Conservation (phyloP, 2,329 filamentous ascomycete genomes). For the Lecanicillium sp. region DNA sequence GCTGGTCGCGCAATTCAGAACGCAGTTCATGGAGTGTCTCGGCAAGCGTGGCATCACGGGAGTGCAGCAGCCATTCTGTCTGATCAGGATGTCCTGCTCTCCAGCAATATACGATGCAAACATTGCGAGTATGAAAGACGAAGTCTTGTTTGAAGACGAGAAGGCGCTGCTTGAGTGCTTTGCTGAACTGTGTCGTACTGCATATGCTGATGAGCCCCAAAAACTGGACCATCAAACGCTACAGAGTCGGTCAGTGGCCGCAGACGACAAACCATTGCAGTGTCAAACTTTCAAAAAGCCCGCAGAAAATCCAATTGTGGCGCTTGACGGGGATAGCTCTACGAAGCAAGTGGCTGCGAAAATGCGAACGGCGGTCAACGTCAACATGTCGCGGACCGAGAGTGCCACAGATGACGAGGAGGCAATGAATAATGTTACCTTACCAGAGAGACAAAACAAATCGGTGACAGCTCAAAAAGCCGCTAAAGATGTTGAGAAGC, state of each 20-base stretch:
- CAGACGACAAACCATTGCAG: too few species aligned
- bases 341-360: constrained; percentile 7
- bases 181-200: constrained; percentile 9
- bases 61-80: constrained; percentile 47
- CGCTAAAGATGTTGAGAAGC: too few species aligned
- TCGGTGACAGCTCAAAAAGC: too few species aligned
- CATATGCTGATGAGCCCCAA: background rate
- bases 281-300: too few species aligned
- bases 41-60: background rate
- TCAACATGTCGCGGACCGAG: constrained; percentile 24
- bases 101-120: constrained; percentile 61
- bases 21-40: constrained; percentile 18
- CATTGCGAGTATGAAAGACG: constrained; percentile 62
- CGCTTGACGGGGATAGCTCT: too few species aligned
- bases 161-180: constrained; percentile 35
- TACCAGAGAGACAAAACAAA: constrained; percentile 9
- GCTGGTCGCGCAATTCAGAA: constrained; percentile 44
- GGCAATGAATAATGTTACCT: constrained; percentile 16
- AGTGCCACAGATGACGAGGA: constrained; percentile 23
- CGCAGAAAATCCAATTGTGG: too few species aligned
- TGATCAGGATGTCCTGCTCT: constrained; percentile 55
- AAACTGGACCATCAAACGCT: too few species aligned
- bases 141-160: constrained; percentile 59
- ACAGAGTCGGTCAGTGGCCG: too few species aligned
- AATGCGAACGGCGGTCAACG: constrained; percentile 20